phyloP scores from a whole-genome alignment of 1,139 yeast species.

The Yamadazyma atmosphaerica region DNA sequence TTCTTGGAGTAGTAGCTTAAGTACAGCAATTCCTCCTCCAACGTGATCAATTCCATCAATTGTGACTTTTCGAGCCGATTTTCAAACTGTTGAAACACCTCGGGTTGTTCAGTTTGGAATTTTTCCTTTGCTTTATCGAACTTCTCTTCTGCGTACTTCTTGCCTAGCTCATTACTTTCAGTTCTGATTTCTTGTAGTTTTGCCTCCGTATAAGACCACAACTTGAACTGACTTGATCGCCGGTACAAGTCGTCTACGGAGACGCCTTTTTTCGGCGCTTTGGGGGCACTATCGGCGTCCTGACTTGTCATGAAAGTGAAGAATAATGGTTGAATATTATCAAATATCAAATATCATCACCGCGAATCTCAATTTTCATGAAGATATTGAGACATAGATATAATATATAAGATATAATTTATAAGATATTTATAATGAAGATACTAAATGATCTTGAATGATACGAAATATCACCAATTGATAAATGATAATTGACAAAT shows the following conservation, averaged over 20 bases:
- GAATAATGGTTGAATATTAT: too few species aligned
- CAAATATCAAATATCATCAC: too few species aligned
- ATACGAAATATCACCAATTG: too few species aligned
- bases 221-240: slow-evolving; percentile 76
- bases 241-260: slow-evolving; percentile 84
- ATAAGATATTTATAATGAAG: too few species aligned
- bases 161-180: slow-evolving; percentile 55
- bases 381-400: too few species aligned
- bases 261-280: slow-evolving; percentile 20
- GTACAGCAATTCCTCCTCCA: slow-evolving; percentile 69
- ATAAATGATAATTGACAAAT: too few species aligned
- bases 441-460: too few species aligned
- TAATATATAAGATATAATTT: too few species aligned
- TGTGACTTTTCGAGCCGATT: slow-evolving; percentile 33
- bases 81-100: slow-evolving; percentile 25
- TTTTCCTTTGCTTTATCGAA: slow-evolving; percentile 26
- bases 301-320: slow-evolving; percentile 2
- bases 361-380: too few species aligned
- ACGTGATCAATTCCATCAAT: slow-evolving; percentile 49
- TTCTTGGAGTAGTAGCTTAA: slow-evolving; percentile 72
- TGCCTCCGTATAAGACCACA: slow-evolving; percentile 78
- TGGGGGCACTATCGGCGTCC: background rate
- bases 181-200: slow-evolving; percentile 50
- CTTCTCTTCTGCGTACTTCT: slow-evolving; percentile 36
- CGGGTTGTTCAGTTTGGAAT: slow-evolving; percentile 31